Conservation (phyloP, 305 asterid species). For the Solanum chacoense region DNA sequence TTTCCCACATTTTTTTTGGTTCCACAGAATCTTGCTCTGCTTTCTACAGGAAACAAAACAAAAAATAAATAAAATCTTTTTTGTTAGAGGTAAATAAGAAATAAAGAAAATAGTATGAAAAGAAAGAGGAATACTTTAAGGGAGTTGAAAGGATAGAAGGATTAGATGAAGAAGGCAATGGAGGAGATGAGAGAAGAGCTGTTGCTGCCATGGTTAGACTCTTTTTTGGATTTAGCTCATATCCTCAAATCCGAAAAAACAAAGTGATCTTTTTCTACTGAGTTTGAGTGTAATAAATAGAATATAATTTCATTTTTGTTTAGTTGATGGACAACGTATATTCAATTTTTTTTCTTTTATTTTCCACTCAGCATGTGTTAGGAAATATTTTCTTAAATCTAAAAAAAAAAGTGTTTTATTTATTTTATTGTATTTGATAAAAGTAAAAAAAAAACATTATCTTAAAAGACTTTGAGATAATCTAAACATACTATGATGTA, state of each 20-base stretch:
- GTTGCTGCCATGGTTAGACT: conserved; percentile 2
- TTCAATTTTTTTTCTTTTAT: no score
- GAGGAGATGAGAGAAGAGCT: conserved; percentile 2
- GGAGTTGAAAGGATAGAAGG: background rate
- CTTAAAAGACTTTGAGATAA: background rate
- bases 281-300: background rate
- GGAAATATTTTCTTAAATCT: background rate
- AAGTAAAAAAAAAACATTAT: background rate
- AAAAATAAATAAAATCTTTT: background rate
- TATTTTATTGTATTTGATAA: background rate
- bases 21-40: conserved; percentile 7
- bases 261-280: background rate
- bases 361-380: background rate
- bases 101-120: background rate
- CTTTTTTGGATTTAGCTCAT: background rate
- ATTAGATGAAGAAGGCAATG: background rate
- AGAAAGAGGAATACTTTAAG: background rate
- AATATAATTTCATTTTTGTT: background rate
- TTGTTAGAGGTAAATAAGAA: background rate
- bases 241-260: background rate
- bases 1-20: conserved; percentile 21
- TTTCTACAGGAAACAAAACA: background rate
- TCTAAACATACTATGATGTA: background rate
- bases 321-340: background rate
- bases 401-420: no score